phyloP scores from a whole-genome alignment of 805 yeast genomes.

The Saccharomyces jurei region DNA sequence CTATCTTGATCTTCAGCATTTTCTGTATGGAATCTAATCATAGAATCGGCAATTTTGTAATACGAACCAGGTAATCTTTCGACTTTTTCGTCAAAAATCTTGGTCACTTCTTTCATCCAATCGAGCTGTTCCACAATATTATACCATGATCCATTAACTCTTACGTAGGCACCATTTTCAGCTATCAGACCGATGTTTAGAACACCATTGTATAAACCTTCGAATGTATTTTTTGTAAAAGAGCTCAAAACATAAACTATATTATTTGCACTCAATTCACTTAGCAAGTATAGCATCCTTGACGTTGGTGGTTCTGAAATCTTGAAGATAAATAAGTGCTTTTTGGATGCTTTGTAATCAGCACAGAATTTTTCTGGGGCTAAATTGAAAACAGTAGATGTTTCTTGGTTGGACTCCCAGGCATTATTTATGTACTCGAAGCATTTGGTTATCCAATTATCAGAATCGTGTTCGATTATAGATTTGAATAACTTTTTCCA shows the following conservation, averaged over 20 bases:
- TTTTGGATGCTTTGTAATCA: constrained; percentile 26
- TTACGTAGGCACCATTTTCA: constrained; percentile 80
- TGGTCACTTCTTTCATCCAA: constrained; percentile 31
- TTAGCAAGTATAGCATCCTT: constrained; percentile 47
- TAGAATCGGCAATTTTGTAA: constrained; percentile 65
- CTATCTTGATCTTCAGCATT: constrained; percentile 56
- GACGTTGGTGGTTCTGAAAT: constrained; percentile 52
- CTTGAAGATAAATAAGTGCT: constrained; percentile 41
- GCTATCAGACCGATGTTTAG: constrained; percentile 76
- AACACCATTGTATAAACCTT: constrained; percentile 57
- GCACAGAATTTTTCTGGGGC: constrained; percentile 24
- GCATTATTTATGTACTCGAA: constrained; percentile 43
- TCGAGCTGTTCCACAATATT: constrained; percentile 49
- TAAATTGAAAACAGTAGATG: constrained; percentile 29
- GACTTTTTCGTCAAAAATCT: constrained; percentile 33
- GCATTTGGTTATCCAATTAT: constrained; percentile 61
- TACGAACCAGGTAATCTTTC: constrained; percentile 78
- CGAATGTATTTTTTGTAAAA: constrained; percentile 55
- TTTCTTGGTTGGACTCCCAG: constrained; percentile 44
- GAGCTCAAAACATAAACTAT: constrained; percentile 66
- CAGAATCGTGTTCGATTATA: constrained; percentile 61
- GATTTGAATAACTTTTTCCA: constrained; percentile 55
- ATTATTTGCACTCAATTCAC: constrained; percentile 56
- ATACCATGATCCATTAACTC: constrained; percentile 51
- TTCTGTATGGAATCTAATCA: constrained; percentile 70